Evolutionary conservation across 208 protist genomes (phyloP), one percentile per base, ranked within the genome.

Genomic region (Porcisia deanei): DNA sequence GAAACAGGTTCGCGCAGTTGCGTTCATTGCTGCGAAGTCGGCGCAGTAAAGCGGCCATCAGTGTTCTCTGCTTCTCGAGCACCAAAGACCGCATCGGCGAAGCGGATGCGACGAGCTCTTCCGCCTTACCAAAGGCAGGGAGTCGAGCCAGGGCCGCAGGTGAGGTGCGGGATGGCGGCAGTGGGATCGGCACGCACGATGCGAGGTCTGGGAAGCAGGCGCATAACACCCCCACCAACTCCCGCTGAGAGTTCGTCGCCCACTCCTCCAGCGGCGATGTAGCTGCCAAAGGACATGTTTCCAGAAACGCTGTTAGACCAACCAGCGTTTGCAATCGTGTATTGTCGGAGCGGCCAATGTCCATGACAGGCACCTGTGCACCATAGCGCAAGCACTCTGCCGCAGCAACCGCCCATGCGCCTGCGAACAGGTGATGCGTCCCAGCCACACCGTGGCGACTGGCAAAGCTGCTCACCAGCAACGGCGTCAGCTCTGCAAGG

Each of bases 401-500:
- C 52, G 93, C 91, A 14, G 82, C 55, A 20, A 72, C 76, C 7
- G 83, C 77, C 91, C 93, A 97, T 7, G 90, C 59, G 4, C 91
- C 91, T 16, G 81, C 49, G 47, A 93, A 86, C 73, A 83, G 65
- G 52, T 87, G 80, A 41, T 73, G 74, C 6, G 86, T 84, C 63
- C 81, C 82, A 60, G 73, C 66, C n/a, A 92, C 83, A 5, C 87
- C 88, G 75, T 89, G 87, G 59, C 89, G 89, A 53, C 75, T 61
- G 71, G 90, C 71, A 61, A 93, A 92, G 47, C 84, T 76, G 54
- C 82, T 88, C 52, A 87, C 71, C 10, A 97, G 80, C 68, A 97
- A 71, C 63, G 93, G 93, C 22, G 85, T 75, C 57, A 88, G 81
- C 59, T 85, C 73, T 34, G 69, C 67, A 6, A 95, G 49, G 1